Conservation (phyloP, 2,329 filamentous ascomycete species). For the Talaromyces sp. region DNA sequence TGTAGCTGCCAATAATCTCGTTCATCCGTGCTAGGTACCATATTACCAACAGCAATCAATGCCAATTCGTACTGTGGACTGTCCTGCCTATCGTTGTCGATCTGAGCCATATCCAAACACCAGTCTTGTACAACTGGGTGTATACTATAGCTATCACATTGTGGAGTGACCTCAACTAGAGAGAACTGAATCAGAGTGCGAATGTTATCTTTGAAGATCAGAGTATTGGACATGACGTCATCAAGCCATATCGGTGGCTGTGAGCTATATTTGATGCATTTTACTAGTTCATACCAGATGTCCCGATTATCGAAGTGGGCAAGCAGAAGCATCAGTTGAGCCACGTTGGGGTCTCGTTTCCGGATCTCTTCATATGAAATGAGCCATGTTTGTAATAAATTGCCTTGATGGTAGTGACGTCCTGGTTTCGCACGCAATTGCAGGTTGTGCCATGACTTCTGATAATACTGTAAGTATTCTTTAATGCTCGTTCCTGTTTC, state of each 20-base stretch:
- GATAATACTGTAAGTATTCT: background rate
- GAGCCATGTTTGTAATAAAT: background rate
- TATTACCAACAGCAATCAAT: constrained; percentile 22
- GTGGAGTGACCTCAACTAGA: constrained; percentile 26
- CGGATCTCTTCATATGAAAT: constrained; percentile 39
- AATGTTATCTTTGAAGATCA: constrained; percentile 23
- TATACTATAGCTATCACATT: constrained; percentile 26
- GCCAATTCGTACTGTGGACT: constrained; percentile 7
- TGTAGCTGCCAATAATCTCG: constrained; percentile 21
- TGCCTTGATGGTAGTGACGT: background rate
- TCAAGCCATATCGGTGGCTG: constrained; percentile 11
- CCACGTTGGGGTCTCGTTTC: constrained; percentile 28
- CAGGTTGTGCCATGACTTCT: background rate
- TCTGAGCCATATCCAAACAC: constrained; percentile 19
- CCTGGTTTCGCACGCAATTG: background rate
- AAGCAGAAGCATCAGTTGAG: constrained; percentile 40
- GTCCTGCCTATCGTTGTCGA: constrained; percentile 10
- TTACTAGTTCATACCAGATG: constrained; percentile 45
- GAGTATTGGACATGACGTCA: constrained; percentile 20
- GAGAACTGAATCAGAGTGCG: constrained; percentile 26
- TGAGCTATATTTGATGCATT: constrained; percentile 14
- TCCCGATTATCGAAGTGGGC: constrained; percentile 44
- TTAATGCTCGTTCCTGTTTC: background rate
- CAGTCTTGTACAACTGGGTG: constrained; percentile 29
- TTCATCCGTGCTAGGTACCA: constrained; percentile 8